Percentiles rank a stretch among this genome's conserved stretches.
phyloP scores from a whole-genome alignment of 1,284 basidiomycete genomes.

The Cryptococcus sp. region DNA sequence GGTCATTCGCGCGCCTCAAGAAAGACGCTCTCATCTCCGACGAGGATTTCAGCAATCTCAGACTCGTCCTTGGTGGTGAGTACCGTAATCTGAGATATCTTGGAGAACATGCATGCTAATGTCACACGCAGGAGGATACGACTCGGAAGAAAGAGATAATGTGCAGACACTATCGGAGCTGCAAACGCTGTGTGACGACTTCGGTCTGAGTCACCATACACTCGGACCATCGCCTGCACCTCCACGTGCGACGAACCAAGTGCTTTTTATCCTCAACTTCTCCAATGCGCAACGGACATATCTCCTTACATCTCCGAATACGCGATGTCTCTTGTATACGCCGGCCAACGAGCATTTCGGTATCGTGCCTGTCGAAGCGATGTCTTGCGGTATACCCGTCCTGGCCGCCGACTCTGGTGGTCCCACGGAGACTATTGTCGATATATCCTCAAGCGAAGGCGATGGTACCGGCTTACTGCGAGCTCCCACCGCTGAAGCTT shows the following conservation, averaged over 20 bases:
- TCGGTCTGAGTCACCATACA: slow-evolving; percentile 59
- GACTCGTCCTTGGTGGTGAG: slow-evolving; percentile 75
- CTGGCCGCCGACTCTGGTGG: slow-evolving; percentile 88
- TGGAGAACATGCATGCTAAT: not conserved
- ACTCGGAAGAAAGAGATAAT: slow-evolving; percentile 70
- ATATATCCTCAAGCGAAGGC: slow-evolving; percentile 46
- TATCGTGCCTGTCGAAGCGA: slow-evolving; percentile 93
- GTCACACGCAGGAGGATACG: slow-evolving; percentile 67
- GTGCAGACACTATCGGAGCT: slow-evolving; percentile 64
- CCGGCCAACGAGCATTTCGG: slow-evolving; percentile 96
- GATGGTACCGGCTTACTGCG: slow-evolving; percentile 69
- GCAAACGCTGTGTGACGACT: slow-evolving; percentile 59
- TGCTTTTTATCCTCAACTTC: slow-evolving; percentile 86
- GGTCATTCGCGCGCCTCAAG: slow-evolving; percentile 62
- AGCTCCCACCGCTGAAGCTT: slow-evolving; percentile 62
- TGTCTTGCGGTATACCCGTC: slow-evolving; percentile 88
- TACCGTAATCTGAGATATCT: not conserved
- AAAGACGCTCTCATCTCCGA: slow-evolving; percentile 24
- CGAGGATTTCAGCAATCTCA: slow-evolving; percentile 42
- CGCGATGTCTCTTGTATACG: slow-evolving; percentile 82
- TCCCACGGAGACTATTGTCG: slow-evolving; percentile 83
- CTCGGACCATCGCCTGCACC: slow-evolving; percentile 53
- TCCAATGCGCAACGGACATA: slow-evolving; percentile 74
- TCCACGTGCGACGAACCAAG: slow-evolving; percentile 55
- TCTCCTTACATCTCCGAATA: slow-evolving; percentile 65